Base-by-base conservation (phyloP, 495 filamentous ascomycete species). In the Trichoderma reesei region DNA sequence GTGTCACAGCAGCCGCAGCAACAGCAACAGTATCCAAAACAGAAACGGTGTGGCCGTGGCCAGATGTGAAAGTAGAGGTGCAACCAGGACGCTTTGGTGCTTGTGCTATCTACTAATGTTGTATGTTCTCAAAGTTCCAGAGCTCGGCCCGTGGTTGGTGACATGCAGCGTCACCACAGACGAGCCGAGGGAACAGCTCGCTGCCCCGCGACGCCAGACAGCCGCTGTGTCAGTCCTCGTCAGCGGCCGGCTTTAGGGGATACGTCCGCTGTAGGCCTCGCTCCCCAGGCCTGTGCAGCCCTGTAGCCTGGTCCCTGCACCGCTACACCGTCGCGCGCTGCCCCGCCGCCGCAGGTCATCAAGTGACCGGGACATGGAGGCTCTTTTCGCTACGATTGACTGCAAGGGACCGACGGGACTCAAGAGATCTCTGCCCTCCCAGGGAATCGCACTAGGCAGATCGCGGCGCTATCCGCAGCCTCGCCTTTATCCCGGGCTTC, bases 391-490 rank as follows among this genome's bases (percentile, higher is more conserved):
- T 14, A 33, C 10, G 9, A 3, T 31, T 33, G 48, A 9, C 18
- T 56, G 31, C 51, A 56, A 20, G 44, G 44, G n/a, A 48, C 44
- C 44, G 44, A 18, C 44, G 20, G 44, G 44, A 48, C 44, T 48
- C 9, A 31, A 36, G 31, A 56, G 8, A 56, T 56, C 48, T n/a
- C 48, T 56, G 48, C 18, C 7, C 7, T 54, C 20, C 14, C 7
- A 14, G 51, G 11, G 20, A 16, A 56, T 33, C 5, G 51, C 51
- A 36, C 51, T 56, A 56, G 51, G 26, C 26, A 36, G 51, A 56
- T 56, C 20, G 48, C 48, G 48, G 48, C 48, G 48, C 48, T 56
- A 56, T 56, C 46, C 51, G 51, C 31, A 56, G 51, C 51, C 26
- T 56, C 11, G 34, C 26, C 51, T 54, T 54, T 54, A 16, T 13